Base-by-base conservation (phyloP, 1,284 basidiomycete genomes). In the Rhodotorula glutinis region DNA sequence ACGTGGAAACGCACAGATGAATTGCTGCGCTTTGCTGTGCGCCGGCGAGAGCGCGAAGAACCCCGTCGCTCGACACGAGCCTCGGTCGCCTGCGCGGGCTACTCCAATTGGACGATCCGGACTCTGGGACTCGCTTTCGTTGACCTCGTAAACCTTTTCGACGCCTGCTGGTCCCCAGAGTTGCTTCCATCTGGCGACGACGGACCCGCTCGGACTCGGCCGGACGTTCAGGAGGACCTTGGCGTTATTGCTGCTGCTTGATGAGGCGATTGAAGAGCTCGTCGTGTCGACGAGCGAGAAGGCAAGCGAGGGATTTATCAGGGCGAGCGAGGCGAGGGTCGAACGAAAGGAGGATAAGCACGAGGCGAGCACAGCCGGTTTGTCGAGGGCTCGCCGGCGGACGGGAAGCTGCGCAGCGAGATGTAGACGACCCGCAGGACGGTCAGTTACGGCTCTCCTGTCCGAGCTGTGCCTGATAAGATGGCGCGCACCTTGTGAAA, bases 401-500 rank as follows among this genome's bases (percentile, higher is more conserved):
- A 92, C 85, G 49, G 90, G 90, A 56, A 91, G 83, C 89, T 91
- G 75, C 23, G 21, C 1, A 3, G 4, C 11, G 23, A 8, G 23
- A n/a, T 10, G 17, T 8, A 2, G 4, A 7, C 5, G 17, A 19
- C 13, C 11, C 33, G 33, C 7, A 11, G 33, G 33, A 38, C 33
- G 33, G 11, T 38, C 33, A 38, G 33, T 11, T 7, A 38, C 33
- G 7, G 5, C 11, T 5, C 33, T 38, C 33, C 11, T 11, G 33
- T 38, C 33, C 33, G 33, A 38, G 33, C 33, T 11, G 33, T 5
- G 33, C 11, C 33, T 5, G 43, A 7, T 19, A 11, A 17, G 55
- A 30, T 54, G 60, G 23, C 8, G 79, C 85, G 55, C 71, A 91
- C 90, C 75, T 89, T 91, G 76, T 88, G 89, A 77, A 93, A 96